Percentiles rank a stretch among this genome's conserved stretches.
These are phyloP conservation scores for Clarireedia paspali DNA, from an alignment of 2,329 filamentous ascomycete species.

Conservation along the genomic window DNA sequence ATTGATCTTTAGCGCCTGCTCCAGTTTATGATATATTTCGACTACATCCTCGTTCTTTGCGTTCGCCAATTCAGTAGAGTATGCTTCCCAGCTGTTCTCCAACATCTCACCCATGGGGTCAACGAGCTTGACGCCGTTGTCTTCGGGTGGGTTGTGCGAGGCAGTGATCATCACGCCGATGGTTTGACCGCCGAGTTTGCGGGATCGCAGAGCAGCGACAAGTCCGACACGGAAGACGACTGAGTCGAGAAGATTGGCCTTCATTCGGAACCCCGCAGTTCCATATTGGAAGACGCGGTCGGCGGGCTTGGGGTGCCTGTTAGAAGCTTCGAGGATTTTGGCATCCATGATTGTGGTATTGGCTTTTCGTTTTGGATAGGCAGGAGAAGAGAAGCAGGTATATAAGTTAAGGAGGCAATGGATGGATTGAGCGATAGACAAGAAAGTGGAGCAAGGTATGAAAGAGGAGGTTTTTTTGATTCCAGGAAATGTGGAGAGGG, in stretches of 20 bases:
- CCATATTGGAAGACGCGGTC: conserved; percentile 56
- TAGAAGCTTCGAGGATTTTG: conserved; percentile 51
- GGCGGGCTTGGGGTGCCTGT: conserved; percentile 50
- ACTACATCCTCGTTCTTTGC: conserved; percentile 67
- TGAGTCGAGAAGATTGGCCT: conserved; percentile 74
- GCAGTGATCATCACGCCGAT: conserved; percentile 97
- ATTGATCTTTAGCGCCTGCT: conserved; percentile 69
- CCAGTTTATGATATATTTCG: conserved; percentile 68
- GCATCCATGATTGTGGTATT: conserved; percentile 35
- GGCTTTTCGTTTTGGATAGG: neutral
- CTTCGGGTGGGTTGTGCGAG: conserved; percentile 81
- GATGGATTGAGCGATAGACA: neutral
- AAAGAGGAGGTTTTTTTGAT: neutral
- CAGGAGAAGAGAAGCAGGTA: neutral
- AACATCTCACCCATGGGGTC: conserved; percentile 98
- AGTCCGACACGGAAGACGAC: conserved; percentile 91
- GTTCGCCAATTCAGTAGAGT: conserved; percentile 87
- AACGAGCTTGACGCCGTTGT: conserved; percentile 93
- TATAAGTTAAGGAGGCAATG: neutral
- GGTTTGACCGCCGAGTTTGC: conserved; percentile 80
- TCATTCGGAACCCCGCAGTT: conserved; percentile 62
- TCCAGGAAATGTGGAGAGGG: neutral
- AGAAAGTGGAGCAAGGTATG: neutral
- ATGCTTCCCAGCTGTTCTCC: conserved; percentile 87
- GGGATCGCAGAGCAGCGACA: conserved; percentile 78